Evolutionary conservation across 1,139 yeast species (phyloP), one percentile per base, ranked within the genome.

Genomic region (Suhomyces bolitotheri): DNA sequence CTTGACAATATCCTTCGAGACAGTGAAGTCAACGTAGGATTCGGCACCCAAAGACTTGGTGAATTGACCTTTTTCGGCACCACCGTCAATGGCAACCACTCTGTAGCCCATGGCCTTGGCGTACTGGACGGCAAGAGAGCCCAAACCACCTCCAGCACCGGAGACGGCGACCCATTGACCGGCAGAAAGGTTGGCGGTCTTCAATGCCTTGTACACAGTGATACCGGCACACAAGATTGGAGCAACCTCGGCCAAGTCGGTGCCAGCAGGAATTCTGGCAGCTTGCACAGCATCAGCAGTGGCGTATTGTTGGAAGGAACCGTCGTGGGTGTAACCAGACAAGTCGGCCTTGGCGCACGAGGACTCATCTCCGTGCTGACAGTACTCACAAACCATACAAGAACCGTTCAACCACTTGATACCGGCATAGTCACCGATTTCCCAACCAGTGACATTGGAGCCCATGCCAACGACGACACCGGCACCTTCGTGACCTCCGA

Each of bases 401-500:
- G 89, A 80, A 47, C 83, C 80, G 62, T 82, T 81, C 60, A 82
- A 66, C 78, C 78, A 73, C 62, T 84, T 83, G 56, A 83, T 69
- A 58, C 92, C 94, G 40, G 92, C 94, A 35, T 60, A 68, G 59
- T 84, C 92, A 54, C 94, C 94, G 52, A 82, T 60, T 56, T 82
- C 73, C 69, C 84, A 82, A 26, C 82, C 80, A 51, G 65, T 72
- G 48, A 83, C 94, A 47, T 77, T 71, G 28, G 66, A 66, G 55
- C 92, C 94, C 68, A 77, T 48, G 73, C 52, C 88, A 41, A 82
- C 90, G 45, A 84, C 92, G 24, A 78, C 77, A 63, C 94, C 94
- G 24, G 90, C 89, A 66, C 92, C 92, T 65, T 84, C 94, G 70
- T 84, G 94, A 54, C 94, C 94, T 46, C 88, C 89, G 35, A 82